Evolutionary conservation across 2,329 filamentous ascomycete species (phyloP).

Genomic region (Trichophyton equinum): DNA sequence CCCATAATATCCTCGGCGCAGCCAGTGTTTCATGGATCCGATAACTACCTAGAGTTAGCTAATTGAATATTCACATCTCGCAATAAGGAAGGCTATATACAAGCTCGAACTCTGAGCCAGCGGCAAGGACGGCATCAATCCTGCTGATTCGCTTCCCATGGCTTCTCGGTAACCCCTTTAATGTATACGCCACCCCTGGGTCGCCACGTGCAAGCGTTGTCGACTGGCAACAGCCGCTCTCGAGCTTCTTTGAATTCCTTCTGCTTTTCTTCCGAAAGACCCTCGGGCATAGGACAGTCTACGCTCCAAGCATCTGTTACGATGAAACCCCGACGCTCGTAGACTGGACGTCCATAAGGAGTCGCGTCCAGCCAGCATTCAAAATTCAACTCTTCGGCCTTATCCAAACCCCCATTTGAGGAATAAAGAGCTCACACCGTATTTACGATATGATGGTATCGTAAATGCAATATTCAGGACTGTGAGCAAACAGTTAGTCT

Average conservation of each 20-base stretch:
- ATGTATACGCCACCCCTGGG: slow-evolving; percentile 9
- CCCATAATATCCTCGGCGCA: neutral
- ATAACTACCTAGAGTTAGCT: neutral
- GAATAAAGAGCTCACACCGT: slow-evolving; percentile 17
- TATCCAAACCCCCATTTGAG: slow-evolving; percentile 19
- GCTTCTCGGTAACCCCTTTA: slow-evolving; percentile 10
- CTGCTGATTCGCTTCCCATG: slow-evolving; percentile 6
- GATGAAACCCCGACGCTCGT: slow-evolving; percentile 12
- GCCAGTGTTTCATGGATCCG: neutral
- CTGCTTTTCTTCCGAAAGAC: slow-evolving; percentile 7
- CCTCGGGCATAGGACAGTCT: slow-evolving; percentile 7
- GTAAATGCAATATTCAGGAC: slow-evolving; percentile 19
- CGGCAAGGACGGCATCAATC: neutral
- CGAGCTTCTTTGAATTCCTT: slow-evolving; percentile 6
- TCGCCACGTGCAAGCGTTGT: slow-evolving; percentile 10
- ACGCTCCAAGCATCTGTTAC: slow-evolving; percentile 4
- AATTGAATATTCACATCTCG: neutral
- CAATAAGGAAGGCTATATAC: neutral
- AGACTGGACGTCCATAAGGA: slow-evolving; percentile 11
- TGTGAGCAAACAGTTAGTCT: slow-evolving; percentile 2
- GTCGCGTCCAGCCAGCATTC: slow-evolving; percentile 19
- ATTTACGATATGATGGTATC: slow-evolving; percentile 18
- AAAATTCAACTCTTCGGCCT: slow-evolving; percentile 18
- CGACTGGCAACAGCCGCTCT: slow-evolving; percentile 5
- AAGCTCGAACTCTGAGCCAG: neutral